phyloP scores from a whole-genome alignment of 1,284 basidiomycete genomes.

The Trichosporon sp. region DNA sequence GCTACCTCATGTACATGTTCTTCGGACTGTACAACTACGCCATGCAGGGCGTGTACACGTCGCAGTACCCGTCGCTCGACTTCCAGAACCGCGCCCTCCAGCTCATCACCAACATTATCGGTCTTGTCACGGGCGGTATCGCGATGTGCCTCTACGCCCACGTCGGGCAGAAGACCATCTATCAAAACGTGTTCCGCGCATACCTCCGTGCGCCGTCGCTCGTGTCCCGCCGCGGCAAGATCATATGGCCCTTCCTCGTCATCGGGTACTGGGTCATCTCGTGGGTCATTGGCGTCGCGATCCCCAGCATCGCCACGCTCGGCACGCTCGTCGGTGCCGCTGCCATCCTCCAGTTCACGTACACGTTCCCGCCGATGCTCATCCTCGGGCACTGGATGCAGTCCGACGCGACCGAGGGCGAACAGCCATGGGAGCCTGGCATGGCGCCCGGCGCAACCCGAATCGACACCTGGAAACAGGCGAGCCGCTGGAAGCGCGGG shows the following conservation, averaged over 20 bases:
- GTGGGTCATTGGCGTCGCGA: constrained; percentile 64
- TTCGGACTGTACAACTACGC: constrained; percentile 60
- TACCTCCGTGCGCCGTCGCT: constrained; percentile 64
- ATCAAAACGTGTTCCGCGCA: constrained; percentile 57
- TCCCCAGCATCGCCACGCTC: constrained; percentile 65
- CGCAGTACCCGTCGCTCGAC: constrained; percentile 65
- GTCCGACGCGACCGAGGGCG: constrained; percentile 28
- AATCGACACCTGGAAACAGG: constrained; percentile 27
- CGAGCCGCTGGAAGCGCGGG: constrained; percentile 32
- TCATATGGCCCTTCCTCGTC: constrained; percentile 56
- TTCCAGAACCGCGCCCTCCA: constrained; percentile 60
- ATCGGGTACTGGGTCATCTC: constrained; percentile 56
- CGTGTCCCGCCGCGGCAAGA: constrained; percentile 59
- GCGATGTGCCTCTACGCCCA: constrained; percentile 68
- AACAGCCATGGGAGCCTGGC: constrained; percentile 30
- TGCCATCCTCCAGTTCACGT: constrained; percentile 34
- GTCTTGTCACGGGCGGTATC: constrained; percentile 57
- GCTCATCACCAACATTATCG: constrained; percentile 61
- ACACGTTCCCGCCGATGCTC: constrained; percentile 29
- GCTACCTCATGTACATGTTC: constrained; percentile 59
- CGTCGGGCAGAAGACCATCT: constrained; percentile 53
- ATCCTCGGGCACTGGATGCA: constrained; percentile 35
- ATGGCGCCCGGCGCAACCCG: constrained; percentile 27
- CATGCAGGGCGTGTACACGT: constrained; percentile 64
- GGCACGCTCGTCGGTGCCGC: constrained; percentile 61